phyloP scores from a whole-genome alignment of 179 eudicot species.

The Silene vulgaris region DNA sequence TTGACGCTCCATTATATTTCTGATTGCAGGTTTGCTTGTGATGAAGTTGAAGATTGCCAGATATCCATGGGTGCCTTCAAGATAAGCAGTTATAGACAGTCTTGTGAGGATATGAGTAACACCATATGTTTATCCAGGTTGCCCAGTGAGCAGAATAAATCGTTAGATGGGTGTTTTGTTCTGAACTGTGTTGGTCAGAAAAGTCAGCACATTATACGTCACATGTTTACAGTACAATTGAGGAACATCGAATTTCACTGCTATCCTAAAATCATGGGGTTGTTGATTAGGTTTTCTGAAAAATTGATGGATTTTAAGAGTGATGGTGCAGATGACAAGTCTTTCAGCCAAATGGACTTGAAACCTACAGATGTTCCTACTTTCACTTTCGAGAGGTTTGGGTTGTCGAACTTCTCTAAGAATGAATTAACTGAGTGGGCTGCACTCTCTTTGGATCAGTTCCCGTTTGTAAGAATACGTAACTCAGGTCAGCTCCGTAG shows the following conservation, averaged over 20 bases:
- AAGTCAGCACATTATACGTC: constrained; percentile 23
- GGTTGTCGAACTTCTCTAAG: constrained; percentile 50
- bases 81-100: constrained; percentile 32
- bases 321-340: constrained; percentile 24
- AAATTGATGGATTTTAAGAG: constrained; percentile 33
- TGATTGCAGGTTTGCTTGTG: constrained; percentile 42
- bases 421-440: constrained; percentile 41
- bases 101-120: constrained; percentile 32
- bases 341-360: constrained; percentile 27
- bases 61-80: constrained; percentile 38
- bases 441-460: constrained; percentile 43
- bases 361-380: constrained; percentile 27
- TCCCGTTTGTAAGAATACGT: constrained; percentile 53
- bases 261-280: constrained; percentile 55
- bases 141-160: constrained; percentile 25
- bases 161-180: constrained; percentile 40
- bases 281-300: constrained; percentile 48
- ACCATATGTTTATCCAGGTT: constrained; percentile 44
- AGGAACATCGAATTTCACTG: constrained; percentile 63
- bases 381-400: constrained; percentile 43
- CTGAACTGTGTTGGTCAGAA: constrained; percentile 41
- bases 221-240: constrained; percentile 35
- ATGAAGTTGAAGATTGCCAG: constrained; percentile 39
- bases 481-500: constrained; percentile 39
- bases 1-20: constrained; percentile 2